phyloP scores from a whole-genome alignment of 1,284 basidiomycete genomes.

The Ceratobasidium sp. region DNA sequence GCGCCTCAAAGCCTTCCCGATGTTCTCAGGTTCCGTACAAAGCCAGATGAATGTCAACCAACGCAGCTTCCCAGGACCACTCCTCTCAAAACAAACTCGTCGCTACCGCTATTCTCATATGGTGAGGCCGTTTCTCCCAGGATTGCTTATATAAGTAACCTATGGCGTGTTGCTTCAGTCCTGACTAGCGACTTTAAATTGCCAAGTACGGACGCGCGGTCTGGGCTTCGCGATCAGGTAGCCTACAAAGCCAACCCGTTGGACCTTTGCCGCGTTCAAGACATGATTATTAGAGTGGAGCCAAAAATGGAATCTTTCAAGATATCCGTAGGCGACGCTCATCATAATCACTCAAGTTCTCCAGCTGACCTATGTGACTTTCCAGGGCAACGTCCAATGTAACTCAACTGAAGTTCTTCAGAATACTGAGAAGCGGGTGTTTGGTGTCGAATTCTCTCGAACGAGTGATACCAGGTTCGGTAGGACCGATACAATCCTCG shows the following conservation, averaged over 20 bases:
- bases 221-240: background rate
- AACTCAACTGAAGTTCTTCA: no score
- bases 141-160: no score
- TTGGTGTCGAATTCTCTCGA: no score
- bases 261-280: conserved; percentile 8
- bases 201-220: background rate
- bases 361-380: no score
- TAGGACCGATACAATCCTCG: background rate
- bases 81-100: background rate
- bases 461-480: no score
- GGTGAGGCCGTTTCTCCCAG: background rate
- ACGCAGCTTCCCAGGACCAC: background rate
- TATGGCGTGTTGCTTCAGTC: no score
- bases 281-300: conserved; percentile 16
- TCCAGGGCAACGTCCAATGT: no score
- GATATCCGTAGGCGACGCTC: no score
- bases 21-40: conserved; percentile 1
- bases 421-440: no score
- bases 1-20: background rate
- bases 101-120: conserved; percentile 18
- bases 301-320: conserved; percentile 1
- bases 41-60: conserved; percentile 4
- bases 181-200: background rate
- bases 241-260: conserved; percentile 16
- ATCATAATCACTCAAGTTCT: no score